Base-by-base conservation (phyloP, 306 rosid genomes). In the Fragaria iinumae region DNA sequence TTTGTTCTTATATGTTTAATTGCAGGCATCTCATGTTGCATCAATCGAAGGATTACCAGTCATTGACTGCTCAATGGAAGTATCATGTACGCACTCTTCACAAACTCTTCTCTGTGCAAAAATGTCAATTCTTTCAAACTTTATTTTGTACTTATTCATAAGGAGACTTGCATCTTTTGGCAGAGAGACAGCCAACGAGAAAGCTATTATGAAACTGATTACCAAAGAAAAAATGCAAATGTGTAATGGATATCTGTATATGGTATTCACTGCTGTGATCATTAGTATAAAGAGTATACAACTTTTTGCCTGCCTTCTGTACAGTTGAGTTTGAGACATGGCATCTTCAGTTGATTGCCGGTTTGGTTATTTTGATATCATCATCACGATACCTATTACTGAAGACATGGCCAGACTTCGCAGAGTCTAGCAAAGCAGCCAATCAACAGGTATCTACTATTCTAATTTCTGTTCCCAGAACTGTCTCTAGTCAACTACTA, bases 321-420 rank as follows among this genome's bases (percentile, higher is more conserved):
- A 77, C 93, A 90, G 97, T 90, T 90, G 89, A 83, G 84, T 95
- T 92, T 77, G 97, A 95, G 89, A 75, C 79, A 84, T 84, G 97
- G 97, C 97, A 95, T 83, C 91, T 95, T 84, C 88, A 90, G 98
- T 86, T 95, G 91, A 88, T 95, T 65, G 80, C 80, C 11, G 97
- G 93, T 86, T 74, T 88, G 56, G 96, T 95, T 27, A 74, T 90
- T 29, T 68, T 89, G 72, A 80, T 92, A 86, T 92, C 98, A 52
- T 86, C 89, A 2, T 76, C 89, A 78, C 97, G 96, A 52, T 90
- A 79, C 85, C 74, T 95, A 45, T 82, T 92, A 20, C 73, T 95
- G 84, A 90, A 87, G 77, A 81, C 83, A 36, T 95, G 98, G 98
- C 84, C 92, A 71, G 89, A 92, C 73, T 95, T 95, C 78, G 88